These are phyloP conservation scores for Huntiella moniliformis DNA, from an alignment of 2,329 filamentous ascomycete species.

Conservation along the genomic window DNA sequence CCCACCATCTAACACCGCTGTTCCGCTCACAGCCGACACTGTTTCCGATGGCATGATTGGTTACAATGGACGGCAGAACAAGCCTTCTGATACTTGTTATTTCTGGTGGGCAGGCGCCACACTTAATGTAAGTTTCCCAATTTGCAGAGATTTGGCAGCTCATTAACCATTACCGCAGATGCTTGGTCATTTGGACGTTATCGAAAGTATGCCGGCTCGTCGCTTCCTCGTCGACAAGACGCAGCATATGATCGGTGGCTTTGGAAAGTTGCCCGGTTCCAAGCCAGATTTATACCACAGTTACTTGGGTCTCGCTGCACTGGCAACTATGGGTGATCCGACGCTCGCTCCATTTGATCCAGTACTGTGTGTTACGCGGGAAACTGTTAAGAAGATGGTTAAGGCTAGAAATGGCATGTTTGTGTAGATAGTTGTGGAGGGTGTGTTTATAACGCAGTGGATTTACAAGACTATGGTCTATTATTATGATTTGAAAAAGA, in stretches of 20 bases:
- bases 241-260: slow-evolving; percentile 70
- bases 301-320: slow-evolving; percentile 66
- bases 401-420: slow-evolving; percentile 21
- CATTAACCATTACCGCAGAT: slow-evolving; percentile 24
- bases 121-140: slow-evolving; percentile 22
- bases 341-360: slow-evolving; percentile 55
- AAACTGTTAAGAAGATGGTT: slow-evolving; percentile 32
- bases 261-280: slow-evolving; percentile 51
- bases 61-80: slow-evolving; percentile 82
- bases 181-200: slow-evolving; percentile 35
- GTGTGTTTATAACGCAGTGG: no score
- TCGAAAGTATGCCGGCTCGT: slow-evolving; percentile 41
- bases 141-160: slow-evolving; percentile 17
- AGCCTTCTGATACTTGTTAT: slow-evolving; percentile 88
- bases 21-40: slow-evolving; percentile 1
- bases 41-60: slow-evolving; percentile 36
- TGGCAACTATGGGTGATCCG: slow-evolving; percentile 54
- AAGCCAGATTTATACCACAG: slow-evolving; percentile 72
- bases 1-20: slow-evolving; percentile 4
- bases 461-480: no score
- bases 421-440: background rate
- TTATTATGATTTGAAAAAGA: no score
- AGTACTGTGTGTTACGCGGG: slow-evolving; percentile 53
- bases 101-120: slow-evolving; percentile 76
- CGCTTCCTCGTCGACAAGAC: slow-evolving; percentile 65